Conservation (phyloP, 2,329 filamentous ascomycete species). For the Curvularia verruculosa region DNA sequence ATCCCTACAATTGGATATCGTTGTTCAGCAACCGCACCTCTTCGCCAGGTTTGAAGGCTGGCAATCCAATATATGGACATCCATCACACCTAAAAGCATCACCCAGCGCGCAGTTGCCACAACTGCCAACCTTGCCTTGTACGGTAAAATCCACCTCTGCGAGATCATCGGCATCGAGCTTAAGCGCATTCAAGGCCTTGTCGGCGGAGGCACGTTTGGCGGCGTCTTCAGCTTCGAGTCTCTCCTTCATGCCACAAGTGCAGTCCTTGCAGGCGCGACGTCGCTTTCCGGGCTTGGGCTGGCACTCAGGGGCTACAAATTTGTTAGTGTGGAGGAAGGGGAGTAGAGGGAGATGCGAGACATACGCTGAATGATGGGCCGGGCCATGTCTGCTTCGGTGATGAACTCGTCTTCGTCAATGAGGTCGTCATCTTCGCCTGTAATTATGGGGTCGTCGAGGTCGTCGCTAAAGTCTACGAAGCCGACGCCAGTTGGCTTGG, state of each 20-base stretch:
- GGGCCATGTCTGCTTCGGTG: slow-evolving; percentile 80
- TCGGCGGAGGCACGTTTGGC: slow-evolving; percentile 70
- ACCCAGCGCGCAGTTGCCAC: slow-evolving; percentile 90
- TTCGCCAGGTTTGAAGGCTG: slow-evolving; percentile 95
- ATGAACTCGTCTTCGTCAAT: slow-evolving; percentile 91
- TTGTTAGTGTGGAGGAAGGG: slow-evolving; percentile 13
- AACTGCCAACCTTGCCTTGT: slow-evolving; percentile 94
- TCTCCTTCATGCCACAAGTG: slow-evolving; percentile 88
- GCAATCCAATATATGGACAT: slow-evolving; percentile 87
- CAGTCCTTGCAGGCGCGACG: slow-evolving; percentile 97
- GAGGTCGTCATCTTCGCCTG: slow-evolving; percentile 75
- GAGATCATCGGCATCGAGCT: slow-evolving; percentile 77
- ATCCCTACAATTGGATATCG: slow-evolving; percentile 73
- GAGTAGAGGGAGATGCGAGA: slow-evolving; percentile 31
- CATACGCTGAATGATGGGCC: slow-evolving; percentile 81
- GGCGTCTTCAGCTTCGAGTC: slow-evolving; percentile 83
- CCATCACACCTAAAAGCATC: slow-evolving; percentile 73
- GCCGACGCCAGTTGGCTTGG: slow-evolving; percentile 44
- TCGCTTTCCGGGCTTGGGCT: slow-evolving; percentile 84
- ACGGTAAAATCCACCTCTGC: slow-evolving; percentile 95
- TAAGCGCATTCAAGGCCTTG: slow-evolving; percentile 67
- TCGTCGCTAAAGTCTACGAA: slow-evolving; percentile 70
- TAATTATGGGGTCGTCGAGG: slow-evolving; percentile 59
- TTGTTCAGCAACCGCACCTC: slow-evolving; percentile 89
- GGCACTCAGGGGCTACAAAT: slow-evolving; percentile 77